Base-by-base conservation (phyloP, 768 basidiomycete species). In the Crepidotus variabilis region DNA sequence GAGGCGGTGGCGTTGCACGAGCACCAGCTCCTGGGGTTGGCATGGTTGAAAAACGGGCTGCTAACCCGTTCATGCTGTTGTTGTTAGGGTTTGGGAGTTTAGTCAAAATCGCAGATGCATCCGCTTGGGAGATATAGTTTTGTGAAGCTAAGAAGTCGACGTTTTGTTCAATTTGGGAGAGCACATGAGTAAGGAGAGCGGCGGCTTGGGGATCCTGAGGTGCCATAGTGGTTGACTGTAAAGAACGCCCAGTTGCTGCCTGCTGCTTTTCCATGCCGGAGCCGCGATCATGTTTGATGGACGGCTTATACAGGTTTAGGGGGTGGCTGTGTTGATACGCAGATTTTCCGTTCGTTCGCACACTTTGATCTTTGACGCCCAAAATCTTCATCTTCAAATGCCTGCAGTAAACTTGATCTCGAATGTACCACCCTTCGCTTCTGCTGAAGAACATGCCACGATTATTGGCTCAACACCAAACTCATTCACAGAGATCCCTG, bases 401-500 rank as follows among this genome's bases (percentile, higher is more conserved):
- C 73, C 77, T 56, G 61, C 74, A 16, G 66, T 76, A 33, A 72
- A 69, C 16, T 58, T 69, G 56, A 76, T 78, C 55, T 61, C 60
- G 28, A 55, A 64, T 21, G 53, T 78, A 11, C 79, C 79, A 11
- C 54, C 64, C 9, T 78, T 72, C 57, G 68, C 71, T 6, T 72
- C 75, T 13, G 71, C 75, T 8, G 90, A 92, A 51, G 87, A 93
- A 61, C 88, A 93, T 72, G 73, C 75, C 28, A 67, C 71, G 2
- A 66, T 94, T 33, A 78, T 87, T 6, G 82, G 80, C n/a, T 86
- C 88, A 1, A 98, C 96, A 0, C 96, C 96, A 1, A 65, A 78
- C 1, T 91, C 92, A 0, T 97, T 98, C 72, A 76, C 71, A 58
- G 87, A 90, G 62, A 94, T 98, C 56, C 92, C 89, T 1, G 87